Percentiles rank a stretch among this genome's conserved stretches.
Conservation (phyloP, 306 rosid genomes). For the Prunus mira region DNA sequence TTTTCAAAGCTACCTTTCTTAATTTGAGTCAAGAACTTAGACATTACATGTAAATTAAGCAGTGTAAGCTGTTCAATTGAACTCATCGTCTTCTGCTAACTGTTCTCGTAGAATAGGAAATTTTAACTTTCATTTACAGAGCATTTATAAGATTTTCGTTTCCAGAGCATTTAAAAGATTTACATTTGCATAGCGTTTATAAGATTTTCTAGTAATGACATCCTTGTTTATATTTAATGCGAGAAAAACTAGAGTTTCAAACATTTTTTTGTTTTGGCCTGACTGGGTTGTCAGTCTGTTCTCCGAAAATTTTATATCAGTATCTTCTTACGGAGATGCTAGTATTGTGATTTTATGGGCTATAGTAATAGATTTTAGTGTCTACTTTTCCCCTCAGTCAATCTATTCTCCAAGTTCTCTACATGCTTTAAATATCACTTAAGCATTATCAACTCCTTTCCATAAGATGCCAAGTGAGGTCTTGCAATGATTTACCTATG, state of each 20-base stretch:
- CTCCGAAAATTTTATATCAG: not conserved
- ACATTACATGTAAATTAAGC: not conserved
- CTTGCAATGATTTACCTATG: not conserved
- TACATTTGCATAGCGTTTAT: not conserved
- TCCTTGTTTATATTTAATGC: not conserved
- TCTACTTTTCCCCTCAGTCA: not conserved
- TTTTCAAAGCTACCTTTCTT: not conserved
- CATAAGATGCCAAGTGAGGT: not conserved
- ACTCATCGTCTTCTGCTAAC: not conserved
- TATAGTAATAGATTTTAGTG: not conserved
- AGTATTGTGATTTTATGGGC: not conserved
- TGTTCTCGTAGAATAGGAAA: not conserved
- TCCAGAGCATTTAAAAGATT: not conserved
- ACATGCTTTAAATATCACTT: not conserved
- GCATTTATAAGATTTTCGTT: no score
- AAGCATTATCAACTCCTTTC: not conserved
- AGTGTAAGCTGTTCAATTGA: not conserved
- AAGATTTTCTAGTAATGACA: not conserved
- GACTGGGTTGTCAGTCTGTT: not conserved
- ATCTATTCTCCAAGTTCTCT: not conserved
- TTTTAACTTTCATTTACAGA: no score
- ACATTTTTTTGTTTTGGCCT: not conserved
- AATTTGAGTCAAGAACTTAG: not conserved
- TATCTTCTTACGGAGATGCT: not conserved
- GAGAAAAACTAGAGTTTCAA: not conserved